Conservation (phyloP, 2,329 filamentous ascomycete genomes). For the Camillea tinctor region DNA sequence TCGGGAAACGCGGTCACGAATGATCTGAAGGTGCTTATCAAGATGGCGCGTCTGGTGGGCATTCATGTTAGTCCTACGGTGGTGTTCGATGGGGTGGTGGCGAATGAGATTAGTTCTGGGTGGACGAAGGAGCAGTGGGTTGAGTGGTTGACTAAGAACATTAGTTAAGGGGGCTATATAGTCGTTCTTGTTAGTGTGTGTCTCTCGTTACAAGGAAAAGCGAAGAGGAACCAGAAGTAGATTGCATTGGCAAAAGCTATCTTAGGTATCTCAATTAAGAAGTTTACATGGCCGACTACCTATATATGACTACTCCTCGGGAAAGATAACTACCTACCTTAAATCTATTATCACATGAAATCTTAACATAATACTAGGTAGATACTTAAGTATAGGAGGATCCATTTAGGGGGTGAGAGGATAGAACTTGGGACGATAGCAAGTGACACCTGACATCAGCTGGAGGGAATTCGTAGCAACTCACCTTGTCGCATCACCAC, state of each 20-base stretch:
- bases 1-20: slow-evolving; percentile 77
- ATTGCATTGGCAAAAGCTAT: no score
- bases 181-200: not conserved
- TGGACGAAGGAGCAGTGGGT: slow-evolving; percentile 83
- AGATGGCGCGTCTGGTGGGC: slow-evolving; percentile 74
- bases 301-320: no score
- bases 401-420: no score
- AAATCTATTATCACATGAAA: no score
- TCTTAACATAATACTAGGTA: no score
- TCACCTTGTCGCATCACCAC: not conserved
- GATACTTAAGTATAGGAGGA: no score
- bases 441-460: not conserved
- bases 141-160: slow-evolving; percentile 69
- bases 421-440: no score
- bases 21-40: slow-evolving; percentile 81
- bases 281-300: no score
- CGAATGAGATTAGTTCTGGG: slow-evolving; percentile 72
- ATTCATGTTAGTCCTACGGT: slow-evolving; percentile 92
- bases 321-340: no score
- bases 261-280: no score
- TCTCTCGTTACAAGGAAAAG: not conserved
- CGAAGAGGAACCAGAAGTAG: no score
- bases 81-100: slow-evolving; percentile 81
- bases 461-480: not conserved
- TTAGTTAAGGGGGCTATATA: slow-evolving; percentile 35